Conservation (phyloP, 306 rosid species). For the Elaeagnus macrophylla region DNA sequence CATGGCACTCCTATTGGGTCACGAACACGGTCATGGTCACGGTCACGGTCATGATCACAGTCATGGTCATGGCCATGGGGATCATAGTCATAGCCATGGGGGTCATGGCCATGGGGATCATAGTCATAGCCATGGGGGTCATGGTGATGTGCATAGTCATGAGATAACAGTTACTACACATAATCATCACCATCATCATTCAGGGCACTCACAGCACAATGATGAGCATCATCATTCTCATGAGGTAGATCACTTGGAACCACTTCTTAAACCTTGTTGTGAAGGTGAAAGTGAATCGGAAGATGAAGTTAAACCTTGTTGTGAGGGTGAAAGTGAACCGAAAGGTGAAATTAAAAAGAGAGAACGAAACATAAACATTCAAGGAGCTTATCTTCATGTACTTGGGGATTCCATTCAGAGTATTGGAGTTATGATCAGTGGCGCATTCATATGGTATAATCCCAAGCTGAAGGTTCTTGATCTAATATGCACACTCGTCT, state of each 20-base stretch:
- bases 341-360: conserved; percentile 7
- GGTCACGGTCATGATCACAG: conserved; percentile 24
- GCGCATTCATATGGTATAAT: conserved; percentile 46
- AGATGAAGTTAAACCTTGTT: background rate
- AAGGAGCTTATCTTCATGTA: conserved; percentile 57
- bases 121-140: conserved; percentile 19
- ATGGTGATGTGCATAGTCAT: conserved; percentile 24
- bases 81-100: conserved; percentile 22
- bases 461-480: conserved; percentile 47
- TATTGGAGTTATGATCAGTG: conserved; percentile 58
- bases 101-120: conserved; percentile 13
- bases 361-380: conserved; percentile 37
- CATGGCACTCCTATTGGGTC: conserved; percentile 51
- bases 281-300: conserved; percentile 16
- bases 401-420: conserved; percentile 55
- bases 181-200: conserved; percentile 20
- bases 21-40: conserved; percentile 33
- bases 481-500: conserved; percentile 35
- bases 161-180: conserved; percentile 21
- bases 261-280: conserved; percentile 29
- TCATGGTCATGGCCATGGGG: conserved; percentile 20
- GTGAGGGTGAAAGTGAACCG: background rate
- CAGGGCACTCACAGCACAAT: conserved; percentile 6
- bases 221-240: conserved; percentile 21
- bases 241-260: conserved; percentile 7